phyloP scores from a whole-genome alignment of 805 yeast species.

The Ogataea wickerhamii region DNA sequence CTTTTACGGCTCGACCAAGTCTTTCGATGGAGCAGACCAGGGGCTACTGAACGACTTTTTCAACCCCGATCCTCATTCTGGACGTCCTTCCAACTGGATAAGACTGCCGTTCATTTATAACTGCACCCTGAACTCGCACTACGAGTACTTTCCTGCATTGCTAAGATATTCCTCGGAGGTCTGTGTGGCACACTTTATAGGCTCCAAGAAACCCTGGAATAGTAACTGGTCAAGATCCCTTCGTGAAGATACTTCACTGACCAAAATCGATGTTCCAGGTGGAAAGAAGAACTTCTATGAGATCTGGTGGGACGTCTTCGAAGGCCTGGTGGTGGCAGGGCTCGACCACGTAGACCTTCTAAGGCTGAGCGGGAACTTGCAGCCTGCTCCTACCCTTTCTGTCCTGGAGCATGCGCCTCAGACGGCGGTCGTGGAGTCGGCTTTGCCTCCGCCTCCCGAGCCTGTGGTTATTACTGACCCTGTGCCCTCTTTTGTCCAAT shows the following conservation, averaged over 20 bases:
- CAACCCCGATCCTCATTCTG: conserved; percentile 25
- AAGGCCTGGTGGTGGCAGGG: conserved; percentile 13
- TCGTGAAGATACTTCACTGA: conserved; percentile 7
- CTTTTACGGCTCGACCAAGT: conserved; percentile 26
- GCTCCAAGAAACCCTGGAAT: conserved; percentile 48
- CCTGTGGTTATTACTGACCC: not conserved
- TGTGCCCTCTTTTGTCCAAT: conserved; percentile 7
- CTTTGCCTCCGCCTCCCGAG: not conserved
- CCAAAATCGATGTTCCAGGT: conserved; percentile 14
- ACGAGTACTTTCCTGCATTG: conserved; percentile 35
- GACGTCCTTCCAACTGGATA: conserved; percentile 46
- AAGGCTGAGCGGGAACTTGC: conserved; percentile 21
- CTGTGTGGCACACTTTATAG: conserved; percentile 65
- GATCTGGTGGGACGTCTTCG: conserved; percentile 32
- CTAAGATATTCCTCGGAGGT: conserved; percentile 31
- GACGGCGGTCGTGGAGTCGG: conserved; percentile 1
- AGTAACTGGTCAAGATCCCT: conserved; percentile 5
- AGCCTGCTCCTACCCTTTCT: conserved; percentile 15
- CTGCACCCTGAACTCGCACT: conserved; percentile 53
- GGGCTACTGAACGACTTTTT: conserved; percentile 81
- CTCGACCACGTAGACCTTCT: conserved; percentile 18
- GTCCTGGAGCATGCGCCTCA: not conserved
- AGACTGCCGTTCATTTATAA: conserved; percentile 78
- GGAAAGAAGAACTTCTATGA: conserved; percentile 21
- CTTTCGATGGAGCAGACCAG: conserved; percentile 90